Base-by-base conservation (phyloP, 1,284 basidiomycete genomes). In the Vanrija pseudolonga region DNA sequence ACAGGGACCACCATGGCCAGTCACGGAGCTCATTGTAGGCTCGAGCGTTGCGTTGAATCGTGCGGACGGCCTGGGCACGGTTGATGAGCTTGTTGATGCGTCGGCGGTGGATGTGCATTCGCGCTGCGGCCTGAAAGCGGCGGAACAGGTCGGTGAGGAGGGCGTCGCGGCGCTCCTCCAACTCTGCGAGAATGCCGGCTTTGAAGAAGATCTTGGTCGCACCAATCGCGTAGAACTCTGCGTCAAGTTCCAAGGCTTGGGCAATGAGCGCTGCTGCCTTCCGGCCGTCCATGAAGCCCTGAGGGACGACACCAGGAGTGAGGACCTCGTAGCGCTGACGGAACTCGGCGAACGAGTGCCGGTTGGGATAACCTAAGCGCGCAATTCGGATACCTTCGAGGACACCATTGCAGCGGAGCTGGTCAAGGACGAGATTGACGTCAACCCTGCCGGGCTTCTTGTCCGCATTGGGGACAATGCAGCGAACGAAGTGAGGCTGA, bases 1-100 rank as follows among this genome's bases (percentile, higher is more conserved):
- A 99, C 17, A 98, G 81, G 62, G 93, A 89, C 96, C 96, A 99
- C 96, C 96, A 98, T 1, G 96, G 93, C 96, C 95, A 98, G 55
- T 95, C 90, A 47, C 86, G 81, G 14, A 97, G 80, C 53, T 90
- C 85, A 22, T 87, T 86, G 68, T 98, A 98, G 14, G 97, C 83
- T 12, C 90, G 81, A 2, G 95, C 95, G 71, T 98, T 98, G 36
- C 87, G 83, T 74, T 98, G 95, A 57, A 98, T 94, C 0, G 89
- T 94, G 45, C 89, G 83, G 39, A 95, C 86, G 3, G 96, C 94
- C 32, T 88, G 83, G 2, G 93, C 90, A 37, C 95, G 87, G 68
- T 98, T 95, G 56, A 98, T 81, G 46, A 96, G 84, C 80, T 98
- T 98, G 80, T 89, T 90, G 79, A 96, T 92, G 71, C 94, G 89